Evolutionary conservation across 208 protist species (phyloP).

Genomic region (Leishmania tarentolae): DNA sequence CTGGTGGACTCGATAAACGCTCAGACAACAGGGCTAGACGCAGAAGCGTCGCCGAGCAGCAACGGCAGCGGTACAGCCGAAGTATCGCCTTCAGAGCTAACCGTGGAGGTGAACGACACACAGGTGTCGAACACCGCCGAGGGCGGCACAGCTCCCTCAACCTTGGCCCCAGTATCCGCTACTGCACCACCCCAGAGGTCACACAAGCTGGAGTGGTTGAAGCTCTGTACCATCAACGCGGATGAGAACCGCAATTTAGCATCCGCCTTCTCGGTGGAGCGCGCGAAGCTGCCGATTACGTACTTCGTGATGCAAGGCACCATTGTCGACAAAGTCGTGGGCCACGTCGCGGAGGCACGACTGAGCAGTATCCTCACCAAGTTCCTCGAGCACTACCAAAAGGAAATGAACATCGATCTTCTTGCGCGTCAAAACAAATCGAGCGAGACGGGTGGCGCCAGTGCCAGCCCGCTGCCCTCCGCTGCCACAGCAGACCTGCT

Average conservation of each 20-base stretch:
- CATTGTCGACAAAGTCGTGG: constrained; percentile 82
- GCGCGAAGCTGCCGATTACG: constrained; percentile 81
- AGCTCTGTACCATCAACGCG: constrained; percentile 86
- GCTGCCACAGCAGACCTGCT: constrained; percentile 74
- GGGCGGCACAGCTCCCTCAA: background rate
- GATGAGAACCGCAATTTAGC: constrained; percentile 89
- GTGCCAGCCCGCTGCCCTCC: constrained; percentile 50
- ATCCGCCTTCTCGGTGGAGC: constrained; percentile 85
- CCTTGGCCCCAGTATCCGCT: background rate
- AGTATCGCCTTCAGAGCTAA: background rate
- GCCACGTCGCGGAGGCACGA: constrained; percentile 55
- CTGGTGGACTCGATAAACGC: constrained; percentile 79
- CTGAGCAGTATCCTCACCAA: constrained; percentile 75
- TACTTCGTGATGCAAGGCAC: constrained; percentile 92
- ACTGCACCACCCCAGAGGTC: background rate
- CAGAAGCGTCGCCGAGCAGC: background rate
- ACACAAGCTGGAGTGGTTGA: constrained; percentile 58
- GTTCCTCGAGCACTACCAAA: constrained; percentile 88
- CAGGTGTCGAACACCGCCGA: background rate
- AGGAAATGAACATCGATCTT: constrained; percentile 85
- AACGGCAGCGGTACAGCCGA: background rate
- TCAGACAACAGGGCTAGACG: constrained; percentile 30
- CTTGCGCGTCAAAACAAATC: constrained; percentile 37
- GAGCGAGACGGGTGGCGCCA: background rate
- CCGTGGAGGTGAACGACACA: background rate